phyloP scores from a whole-genome alignment of 164 flowering plant genomes.

The Akebia trifoliata region DNA sequence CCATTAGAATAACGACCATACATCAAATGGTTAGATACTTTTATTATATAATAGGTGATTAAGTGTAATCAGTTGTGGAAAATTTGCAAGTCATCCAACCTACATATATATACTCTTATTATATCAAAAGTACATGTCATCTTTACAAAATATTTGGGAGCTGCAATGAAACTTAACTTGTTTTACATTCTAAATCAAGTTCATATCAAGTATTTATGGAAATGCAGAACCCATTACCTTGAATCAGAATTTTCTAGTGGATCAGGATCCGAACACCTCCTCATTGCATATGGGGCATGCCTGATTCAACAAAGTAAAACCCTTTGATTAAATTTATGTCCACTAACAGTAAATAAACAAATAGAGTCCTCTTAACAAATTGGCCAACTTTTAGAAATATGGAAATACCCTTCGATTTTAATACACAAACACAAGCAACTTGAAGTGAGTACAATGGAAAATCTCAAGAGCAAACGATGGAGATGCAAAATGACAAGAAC shows the following conservation, averaged over 20 bases:
- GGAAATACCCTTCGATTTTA: too few species aligned
- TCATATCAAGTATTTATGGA: slow-evolving; percentile 4
- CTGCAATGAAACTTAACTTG: neutral
- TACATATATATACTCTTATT: neutral
- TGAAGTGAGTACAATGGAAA: too few species aligned
- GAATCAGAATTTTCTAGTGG: neutral
- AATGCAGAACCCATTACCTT: neutral
- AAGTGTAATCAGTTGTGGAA: too few species aligned
- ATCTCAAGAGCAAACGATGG: too few species aligned
- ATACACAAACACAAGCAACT: too few species aligned
- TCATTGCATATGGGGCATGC: slow-evolving; percentile 27
- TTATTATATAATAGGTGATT: too few species aligned
- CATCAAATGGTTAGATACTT: too few species aligned
- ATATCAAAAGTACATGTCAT: neutral
- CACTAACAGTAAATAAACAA: neutral
- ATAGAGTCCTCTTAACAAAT: neutral
- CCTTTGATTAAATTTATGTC: neutral
- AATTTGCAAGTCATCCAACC: too few species aligned
- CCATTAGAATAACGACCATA: too few species aligned
- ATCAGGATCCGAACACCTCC: slow-evolving; percentile 28
- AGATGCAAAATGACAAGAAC: too few species aligned
- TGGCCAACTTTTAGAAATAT: too few species aligned
- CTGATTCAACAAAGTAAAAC: slow-evolving; percentile 11
- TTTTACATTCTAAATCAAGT: neutral
- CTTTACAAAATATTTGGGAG: neutral